phyloP scores from a whole-genome alignment of 2,329 filamentous ascomycete genomes.

The Aureobasidium sp. region DNA sequence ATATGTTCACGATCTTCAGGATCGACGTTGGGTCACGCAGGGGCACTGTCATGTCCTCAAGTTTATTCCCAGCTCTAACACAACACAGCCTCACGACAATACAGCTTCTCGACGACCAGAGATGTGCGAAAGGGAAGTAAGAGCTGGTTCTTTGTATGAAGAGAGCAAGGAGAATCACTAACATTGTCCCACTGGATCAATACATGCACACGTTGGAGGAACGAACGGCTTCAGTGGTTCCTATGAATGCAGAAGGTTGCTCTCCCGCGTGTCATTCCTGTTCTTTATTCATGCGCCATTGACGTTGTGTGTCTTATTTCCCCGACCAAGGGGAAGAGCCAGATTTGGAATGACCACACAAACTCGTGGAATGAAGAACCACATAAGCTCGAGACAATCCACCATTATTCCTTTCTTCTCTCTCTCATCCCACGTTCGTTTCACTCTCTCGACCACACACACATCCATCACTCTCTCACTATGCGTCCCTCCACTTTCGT shows the following conservation, averaged over 20 bases:
- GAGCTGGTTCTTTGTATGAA: neutral
- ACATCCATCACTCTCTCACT: neutral
- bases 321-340: neutral
- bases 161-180: neutral
- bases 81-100: neutral
- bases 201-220: neutral
- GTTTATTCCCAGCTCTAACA: neutral
- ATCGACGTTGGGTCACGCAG: conserved; percentile 7
- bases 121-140: neutral
- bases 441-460: neutral
- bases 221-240: conserved; percentile 10
- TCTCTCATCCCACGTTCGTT: conserved; percentile 5
- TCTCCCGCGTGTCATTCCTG: conserved; percentile 6
- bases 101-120: neutral
- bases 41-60: neutral
- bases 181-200: neutral
- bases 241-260: neutral
- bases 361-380: conserved; percentile 6
- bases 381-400: conserved; percentile 8
- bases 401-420: neutral
- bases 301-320: conserved; percentile 12
- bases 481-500: conserved; percentile 14
- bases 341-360: conserved; percentile 11
- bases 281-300: conserved; percentile 7
- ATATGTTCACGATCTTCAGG: neutral